These are phyloP conservation scores for Termitomyces sp. DNA, from an alignment of 768 basidiomycete genomes.

Conservation along the genomic window DNA sequence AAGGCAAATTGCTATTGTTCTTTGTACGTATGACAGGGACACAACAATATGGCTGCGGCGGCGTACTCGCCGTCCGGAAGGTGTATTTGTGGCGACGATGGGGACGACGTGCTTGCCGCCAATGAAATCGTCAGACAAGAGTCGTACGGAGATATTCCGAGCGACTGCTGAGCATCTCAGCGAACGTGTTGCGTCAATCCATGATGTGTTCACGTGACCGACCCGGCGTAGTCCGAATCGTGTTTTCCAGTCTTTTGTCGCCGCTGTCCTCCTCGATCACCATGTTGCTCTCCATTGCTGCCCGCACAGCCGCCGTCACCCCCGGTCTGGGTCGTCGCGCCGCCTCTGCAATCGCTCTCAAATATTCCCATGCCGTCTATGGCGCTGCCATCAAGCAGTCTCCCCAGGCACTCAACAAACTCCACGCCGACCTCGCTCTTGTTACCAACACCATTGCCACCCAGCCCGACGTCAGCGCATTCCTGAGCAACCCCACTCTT, in stretches of 20 bases:
- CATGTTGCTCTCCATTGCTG: conserved; percentile 54
- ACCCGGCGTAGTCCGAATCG: conserved; percentile 15
- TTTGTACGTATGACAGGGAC: background rate
- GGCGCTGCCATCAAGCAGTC: conserved; percentile 81
- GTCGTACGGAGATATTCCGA: background rate
- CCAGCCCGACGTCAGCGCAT: conserved; percentile 58
- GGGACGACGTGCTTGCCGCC: background rate
- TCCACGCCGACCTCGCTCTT: conserved; percentile 76
- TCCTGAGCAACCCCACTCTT: conserved; percentile 90
- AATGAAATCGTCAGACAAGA: background rate
- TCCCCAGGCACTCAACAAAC: conserved; percentile 74
- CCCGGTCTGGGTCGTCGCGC: conserved; percentile 61
- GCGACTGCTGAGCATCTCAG: background rate
- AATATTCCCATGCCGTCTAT: conserved; percentile 82
- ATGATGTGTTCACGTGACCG: conserved; percentile 9
- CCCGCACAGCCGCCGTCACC: conserved; percentile 44
- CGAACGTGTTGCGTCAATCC: background rate
- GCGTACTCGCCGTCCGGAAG: background rate
- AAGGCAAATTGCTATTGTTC: conserved; percentile 2
- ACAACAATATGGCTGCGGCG: background rate
- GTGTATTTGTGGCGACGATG: background rate
- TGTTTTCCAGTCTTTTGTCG: conserved; percentile 16
- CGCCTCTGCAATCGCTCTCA: conserved; percentile 71
- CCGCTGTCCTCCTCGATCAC: conserved; percentile 19
- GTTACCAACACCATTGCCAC: conserved; percentile 68